Percentiles rank a stretch among this genome's conserved stretches.
Evolutionary conservation across 441 rosid genomes (phyloP).

Genomic region (Brassica hybrid): DNA sequence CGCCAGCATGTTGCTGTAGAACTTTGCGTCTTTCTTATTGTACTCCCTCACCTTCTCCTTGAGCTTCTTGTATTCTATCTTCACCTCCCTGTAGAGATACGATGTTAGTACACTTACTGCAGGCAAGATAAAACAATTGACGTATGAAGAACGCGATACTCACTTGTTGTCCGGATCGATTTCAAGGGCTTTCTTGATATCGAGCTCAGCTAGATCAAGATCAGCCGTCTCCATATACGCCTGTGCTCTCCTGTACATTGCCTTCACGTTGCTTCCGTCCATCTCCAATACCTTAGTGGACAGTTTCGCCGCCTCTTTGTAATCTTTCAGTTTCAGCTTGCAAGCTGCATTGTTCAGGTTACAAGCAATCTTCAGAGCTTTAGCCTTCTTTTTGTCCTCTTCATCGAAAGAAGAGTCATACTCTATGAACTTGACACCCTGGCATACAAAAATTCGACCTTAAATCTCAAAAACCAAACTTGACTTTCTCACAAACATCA

Average conservation of each 20-base stretch:
- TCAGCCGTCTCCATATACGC: conserved; percentile 70
- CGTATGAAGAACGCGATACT: not conserved
- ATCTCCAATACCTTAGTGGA: conserved; percentile 76
- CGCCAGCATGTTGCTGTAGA: conserved; percentile 53
- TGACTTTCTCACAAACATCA: not conserved
- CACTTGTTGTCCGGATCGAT: conserved; percentile 74
- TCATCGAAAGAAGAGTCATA: conserved; percentile 61
- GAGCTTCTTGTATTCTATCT: conserved; percentile 64
- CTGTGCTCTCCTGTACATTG: conserved; percentile 80
- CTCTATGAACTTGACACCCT: conserved; percentile 66
- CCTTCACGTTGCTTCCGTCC: conserved; percentile 74
- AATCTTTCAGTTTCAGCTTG: conserved; percentile 65
- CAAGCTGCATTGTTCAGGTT: conserved; percentile 76
- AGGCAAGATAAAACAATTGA: not conserved
- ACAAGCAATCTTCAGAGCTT: conserved; percentile 60
- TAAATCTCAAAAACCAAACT: not conserved
- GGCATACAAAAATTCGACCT: not conserved
- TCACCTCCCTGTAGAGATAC: conserved; percentile 61
- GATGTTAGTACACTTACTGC: not conserved
- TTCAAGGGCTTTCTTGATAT: conserved; percentile 83
- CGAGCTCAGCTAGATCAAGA: conserved; percentile 75
- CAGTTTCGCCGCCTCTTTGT: conserved; percentile 64
- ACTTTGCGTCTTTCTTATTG: conserved; percentile 51
- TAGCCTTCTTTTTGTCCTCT: conserved; percentile 62
- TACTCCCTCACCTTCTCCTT: conserved; percentile 68